Conservation (phyloP, 495 filamentous ascomycete species). For the Penicillium subrubescens region DNA sequence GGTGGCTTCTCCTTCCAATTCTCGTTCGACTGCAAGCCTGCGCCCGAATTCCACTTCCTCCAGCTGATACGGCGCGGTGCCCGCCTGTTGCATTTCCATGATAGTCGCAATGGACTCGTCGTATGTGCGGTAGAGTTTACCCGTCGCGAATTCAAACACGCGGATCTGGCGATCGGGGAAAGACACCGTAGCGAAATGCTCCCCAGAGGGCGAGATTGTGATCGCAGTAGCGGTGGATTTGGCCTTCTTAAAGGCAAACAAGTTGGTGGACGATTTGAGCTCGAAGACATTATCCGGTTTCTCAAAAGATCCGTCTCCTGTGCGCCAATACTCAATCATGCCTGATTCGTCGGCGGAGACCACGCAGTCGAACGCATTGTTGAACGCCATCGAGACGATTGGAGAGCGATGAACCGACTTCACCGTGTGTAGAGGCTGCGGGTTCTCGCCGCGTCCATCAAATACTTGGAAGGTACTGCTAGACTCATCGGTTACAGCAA, state of each 20-base stretch:
- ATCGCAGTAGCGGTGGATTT: conserved; percentile 86
- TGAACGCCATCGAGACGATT: conserved; percentile 84
- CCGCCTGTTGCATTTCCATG: conserved; percentile 91
- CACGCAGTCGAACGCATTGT: conserved; percentile 85
- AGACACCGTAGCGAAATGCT: conserved; percentile 86
- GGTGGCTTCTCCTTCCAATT: conserved; percentile 71
- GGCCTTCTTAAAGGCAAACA: conserved; percentile 96
- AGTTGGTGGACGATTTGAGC: conserved; percentile 86
- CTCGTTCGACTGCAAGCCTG: conserved; percentile 82
- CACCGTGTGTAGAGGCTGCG: conserved; percentile 71
- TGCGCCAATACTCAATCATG: conserved; percentile 97
- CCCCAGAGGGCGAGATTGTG: conserved; percentile 80
- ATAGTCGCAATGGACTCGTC: conserved; percentile 88
- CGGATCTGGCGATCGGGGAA: conserved; percentile 91
- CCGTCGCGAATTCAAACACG: conserved; percentile 88
- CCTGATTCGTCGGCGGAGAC: conserved; percentile 86
- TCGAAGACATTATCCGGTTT: conserved; percentile 91
- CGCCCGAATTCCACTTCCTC: conserved; percentile 92
- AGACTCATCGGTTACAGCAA: conserved; percentile 85
- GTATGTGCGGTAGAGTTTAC: conserved; percentile 86
- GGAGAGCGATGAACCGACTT: conserved; percentile 74
- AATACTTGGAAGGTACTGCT: conserved; percentile 76
- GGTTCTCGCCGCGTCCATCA: conserved; percentile 83
- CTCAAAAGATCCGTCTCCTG: conserved; percentile 71
- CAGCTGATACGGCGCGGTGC: conserved; percentile 74